Evolutionary conservation across 768 basidiomycete genomes (phyloP).

Genomic region (Pleurotus citrinopileatus): DNA sequence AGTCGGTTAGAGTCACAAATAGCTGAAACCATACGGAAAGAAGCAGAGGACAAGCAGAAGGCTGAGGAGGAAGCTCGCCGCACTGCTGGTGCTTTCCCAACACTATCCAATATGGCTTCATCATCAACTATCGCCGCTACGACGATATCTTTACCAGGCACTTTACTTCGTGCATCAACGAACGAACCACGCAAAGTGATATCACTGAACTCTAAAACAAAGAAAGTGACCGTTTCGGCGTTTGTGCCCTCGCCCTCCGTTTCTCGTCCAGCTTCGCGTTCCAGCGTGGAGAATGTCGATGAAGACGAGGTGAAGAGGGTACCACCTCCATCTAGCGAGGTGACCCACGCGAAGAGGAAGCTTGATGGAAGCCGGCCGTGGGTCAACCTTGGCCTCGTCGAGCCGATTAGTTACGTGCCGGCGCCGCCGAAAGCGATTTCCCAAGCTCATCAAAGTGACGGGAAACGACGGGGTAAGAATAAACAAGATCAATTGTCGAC

Average conservation of each 20-base stretch:
- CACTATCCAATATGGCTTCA: slow-evolving; percentile 28
- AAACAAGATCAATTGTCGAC: slow-evolving; percentile 4
- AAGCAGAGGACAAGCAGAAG: slow-evolving; percentile 46
- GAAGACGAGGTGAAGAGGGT: slow-evolving; percentile 38
- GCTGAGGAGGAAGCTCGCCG: slow-evolving; percentile 44
- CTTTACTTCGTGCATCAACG: slow-evolving; percentile 21
- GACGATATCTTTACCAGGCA: slow-evolving; percentile 8
- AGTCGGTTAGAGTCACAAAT: slow-evolving; percentile 43
- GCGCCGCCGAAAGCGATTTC: slow-evolving; percentile 12
- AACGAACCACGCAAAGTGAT: slow-evolving; percentile 53
- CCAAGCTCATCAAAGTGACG: background rate
- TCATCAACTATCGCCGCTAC: background rate
- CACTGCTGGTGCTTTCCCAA: slow-evolving; percentile 62
- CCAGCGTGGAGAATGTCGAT: slow-evolving; percentile 25
- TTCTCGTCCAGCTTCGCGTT: slow-evolving; percentile 32
- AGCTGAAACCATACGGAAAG: slow-evolving; percentile 37
- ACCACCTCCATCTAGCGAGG: slow-evolving; percentile 32
- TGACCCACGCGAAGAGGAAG: slow-evolving; percentile 28
- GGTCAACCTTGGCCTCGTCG: slow-evolving; percentile 37
- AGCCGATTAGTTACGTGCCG: slow-evolving; percentile 34
- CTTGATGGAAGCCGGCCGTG: slow-evolving; percentile 36
- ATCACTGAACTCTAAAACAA: slow-evolving; percentile 51
- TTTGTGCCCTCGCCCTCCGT: slow-evolving; percentile 39
- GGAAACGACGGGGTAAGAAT: slow-evolving; percentile 10
- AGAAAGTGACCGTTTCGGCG: slow-evolving; percentile 51